phyloP scores from a whole-genome alignment of 441 rosid genomes.

The Mallotus repandus region DNA sequence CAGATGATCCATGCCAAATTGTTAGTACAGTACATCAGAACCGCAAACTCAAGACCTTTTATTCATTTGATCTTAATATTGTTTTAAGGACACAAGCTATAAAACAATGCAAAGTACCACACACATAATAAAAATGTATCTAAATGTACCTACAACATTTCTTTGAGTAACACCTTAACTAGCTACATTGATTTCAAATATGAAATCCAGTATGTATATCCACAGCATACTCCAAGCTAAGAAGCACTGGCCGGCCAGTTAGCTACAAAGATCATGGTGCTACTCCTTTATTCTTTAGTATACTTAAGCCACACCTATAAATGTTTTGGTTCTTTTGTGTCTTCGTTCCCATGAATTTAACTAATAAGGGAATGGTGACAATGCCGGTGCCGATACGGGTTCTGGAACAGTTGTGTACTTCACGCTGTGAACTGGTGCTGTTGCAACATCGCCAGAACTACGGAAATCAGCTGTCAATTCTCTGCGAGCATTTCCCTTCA shows the following conservation, averaged over 20 bases:
- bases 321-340: neutral
- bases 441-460: constrained; percentile 55
- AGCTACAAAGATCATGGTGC: constrained; percentile 2
- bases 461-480: constrained; percentile 48
- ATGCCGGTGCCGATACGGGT: constrained; percentile 31
- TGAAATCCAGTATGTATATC: neutral
- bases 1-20: too few relatives aligned
- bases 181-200: too few relatives aligned
- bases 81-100: too few relatives aligned
- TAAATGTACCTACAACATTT: too few relatives aligned
- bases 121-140: too few relatives aligned
- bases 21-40: too few relatives aligned
- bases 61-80: too few relatives aligned
- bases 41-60: too few relatives aligned
- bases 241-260: neutral
- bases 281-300: neutral
- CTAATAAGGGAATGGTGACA: neutral
- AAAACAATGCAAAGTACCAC: too few relatives aligned
- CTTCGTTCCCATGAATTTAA: neutral
- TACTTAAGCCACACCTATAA: neutral
- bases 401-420: constrained; percentile 30
- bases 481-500: constrained; percentile 42
- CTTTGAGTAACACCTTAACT: too few relatives aligned
- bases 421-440: constrained; percentile 33
- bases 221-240: neutral